Conservation (phyloP, 106 monocot genomes). For the Agapanthus africanus region DNA sequence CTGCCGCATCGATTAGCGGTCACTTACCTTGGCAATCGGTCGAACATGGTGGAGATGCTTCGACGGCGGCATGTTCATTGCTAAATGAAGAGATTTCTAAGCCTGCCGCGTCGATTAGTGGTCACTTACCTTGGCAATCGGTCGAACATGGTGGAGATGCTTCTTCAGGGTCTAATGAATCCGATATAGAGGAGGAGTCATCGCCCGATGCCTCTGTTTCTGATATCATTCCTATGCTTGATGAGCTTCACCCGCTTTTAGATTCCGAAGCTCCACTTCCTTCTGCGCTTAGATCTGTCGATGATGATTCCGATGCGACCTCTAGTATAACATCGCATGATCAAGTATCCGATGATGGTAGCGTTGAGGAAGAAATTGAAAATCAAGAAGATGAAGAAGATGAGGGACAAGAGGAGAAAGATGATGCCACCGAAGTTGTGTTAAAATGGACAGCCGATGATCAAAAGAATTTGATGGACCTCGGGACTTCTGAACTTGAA, state of each 20-base stretch:
- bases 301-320: constrained; percentile 23
- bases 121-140: too few species aligned
- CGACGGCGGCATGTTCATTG: too few species aligned
- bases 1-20: too few species aligned
- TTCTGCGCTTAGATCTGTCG: constrained; percentile 18
- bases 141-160: constrained; percentile 17
- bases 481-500: constrained; percentile 62
- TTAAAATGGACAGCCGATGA: constrained; percentile 84
- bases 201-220: constrained; percentile 59
- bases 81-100: too few species aligned
- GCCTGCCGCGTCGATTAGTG: too few species aligned
- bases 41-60: too few species aligned
- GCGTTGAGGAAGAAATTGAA: constrained; percentile 34
- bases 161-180: constrained; percentile 52
- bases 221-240: constrained; percentile 66
- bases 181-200: constrained; percentile 37
- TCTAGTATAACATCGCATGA: constrained; percentile 21
- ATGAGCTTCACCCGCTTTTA: constrained; percentile 73
- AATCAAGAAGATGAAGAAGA: constrained; percentile 36
- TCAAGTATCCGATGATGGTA: constrained; percentile 33
- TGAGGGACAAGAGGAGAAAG: constrained; percentile 33
- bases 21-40: too few species aligned
- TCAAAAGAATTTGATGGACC: constrained; percentile 63
- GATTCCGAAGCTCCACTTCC: constrained; percentile 37
- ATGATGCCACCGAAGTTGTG: constrained; percentile 25